phyloP scores from a whole-genome alignment of 2,329 filamentous ascomycete genomes.

The Hyphodiscus sp. region DNA sequence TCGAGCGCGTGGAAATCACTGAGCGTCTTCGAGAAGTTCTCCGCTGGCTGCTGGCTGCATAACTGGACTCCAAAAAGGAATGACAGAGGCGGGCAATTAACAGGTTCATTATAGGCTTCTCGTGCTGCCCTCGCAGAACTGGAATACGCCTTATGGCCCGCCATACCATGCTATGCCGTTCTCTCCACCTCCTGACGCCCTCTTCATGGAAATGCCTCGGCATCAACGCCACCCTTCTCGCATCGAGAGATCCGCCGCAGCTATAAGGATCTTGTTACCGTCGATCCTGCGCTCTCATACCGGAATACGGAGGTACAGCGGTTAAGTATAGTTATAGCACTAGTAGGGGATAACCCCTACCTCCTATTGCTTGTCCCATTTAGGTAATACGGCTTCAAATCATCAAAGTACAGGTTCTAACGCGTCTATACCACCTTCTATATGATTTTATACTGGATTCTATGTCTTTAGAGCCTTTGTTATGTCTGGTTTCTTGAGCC shows the following conservation, averaged over 20 bases:
- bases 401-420: too few relatives aligned
- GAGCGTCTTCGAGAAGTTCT: conserved; percentile 15
- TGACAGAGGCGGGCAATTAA: not conserved
- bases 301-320: too few relatives aligned
- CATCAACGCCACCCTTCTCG: conserved; percentile 9
- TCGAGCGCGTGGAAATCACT: conserved; percentile 14
- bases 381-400: too few relatives aligned
- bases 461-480: too few relatives aligned
- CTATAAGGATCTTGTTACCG: conserved; percentile 8
- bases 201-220: conserved; percentile 10
- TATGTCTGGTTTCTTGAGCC: too few relatives aligned
- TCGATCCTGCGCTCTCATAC: conserved; percentile 16
- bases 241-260: conserved; percentile 8
- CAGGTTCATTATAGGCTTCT: conserved; percentile 6
- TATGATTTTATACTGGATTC: too few relatives aligned
- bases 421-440: too few relatives aligned
- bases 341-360: too few relatives aligned
- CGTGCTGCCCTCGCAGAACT: conserved; percentile 11
- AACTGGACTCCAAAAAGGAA: conserved; percentile 10
- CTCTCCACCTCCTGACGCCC: conserved; percentile 4
- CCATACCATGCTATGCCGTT: not conserved
- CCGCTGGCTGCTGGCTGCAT: conserved; percentile 10
- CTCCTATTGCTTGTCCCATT: too few relatives aligned
- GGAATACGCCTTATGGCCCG: conserved; percentile 8
- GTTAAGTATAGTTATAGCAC: too few relatives aligned